Conservation (phyloP, 1,139 yeast genomes). For the Yamadazyma diospyri region DNA sequence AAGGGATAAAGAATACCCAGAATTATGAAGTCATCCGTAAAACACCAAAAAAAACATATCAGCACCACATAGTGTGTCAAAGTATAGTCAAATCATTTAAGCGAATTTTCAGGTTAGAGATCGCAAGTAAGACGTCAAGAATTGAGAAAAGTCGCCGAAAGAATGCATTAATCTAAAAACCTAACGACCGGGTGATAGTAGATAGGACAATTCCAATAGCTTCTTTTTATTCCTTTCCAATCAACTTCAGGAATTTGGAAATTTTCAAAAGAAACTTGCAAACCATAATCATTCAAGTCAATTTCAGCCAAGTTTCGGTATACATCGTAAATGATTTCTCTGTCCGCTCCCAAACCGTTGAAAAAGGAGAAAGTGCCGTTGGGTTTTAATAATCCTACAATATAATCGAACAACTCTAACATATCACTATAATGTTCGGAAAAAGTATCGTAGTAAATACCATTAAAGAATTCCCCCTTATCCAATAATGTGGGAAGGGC, state of each 20-base stretch:
- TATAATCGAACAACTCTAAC: constrained; percentile 76
- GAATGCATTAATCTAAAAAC: constrained; percentile 37
- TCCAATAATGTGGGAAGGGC: constrained; percentile 62
- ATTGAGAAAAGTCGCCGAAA: no score
- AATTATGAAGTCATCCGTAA: no score
- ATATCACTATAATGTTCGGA: constrained; percentile 84
- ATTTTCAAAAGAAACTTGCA: constrained; percentile 51
- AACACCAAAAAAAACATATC: no score
- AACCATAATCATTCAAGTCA: constrained; percentile 78
- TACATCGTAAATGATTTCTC: constrained; percentile 85
- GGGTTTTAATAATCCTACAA: constrained; percentile 80
- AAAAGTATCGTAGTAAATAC: constrained; percentile 90
- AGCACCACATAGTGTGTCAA: no score
- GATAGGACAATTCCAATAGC: constrained; percentile 72
- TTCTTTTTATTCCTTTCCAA: constrained; percentile 69
- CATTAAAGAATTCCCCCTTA: constrained; percentile 75
- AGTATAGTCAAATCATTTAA: no score
- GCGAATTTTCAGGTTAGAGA: no score
- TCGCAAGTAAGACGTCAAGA: no score
- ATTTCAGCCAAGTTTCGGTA: constrained; percentile 77
- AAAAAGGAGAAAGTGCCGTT: constrained; percentile 83
- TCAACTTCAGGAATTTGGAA: constrained; percentile 41
- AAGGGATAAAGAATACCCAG: no score
- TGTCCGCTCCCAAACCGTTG: constrained; percentile 95
- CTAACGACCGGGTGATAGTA: constrained; percentile 63